Evolutionary conservation across 208 protist genomes (phyloP), one percentile per base, ranked within the genome.

Genomic region (Crithidia sp.): DNA sequence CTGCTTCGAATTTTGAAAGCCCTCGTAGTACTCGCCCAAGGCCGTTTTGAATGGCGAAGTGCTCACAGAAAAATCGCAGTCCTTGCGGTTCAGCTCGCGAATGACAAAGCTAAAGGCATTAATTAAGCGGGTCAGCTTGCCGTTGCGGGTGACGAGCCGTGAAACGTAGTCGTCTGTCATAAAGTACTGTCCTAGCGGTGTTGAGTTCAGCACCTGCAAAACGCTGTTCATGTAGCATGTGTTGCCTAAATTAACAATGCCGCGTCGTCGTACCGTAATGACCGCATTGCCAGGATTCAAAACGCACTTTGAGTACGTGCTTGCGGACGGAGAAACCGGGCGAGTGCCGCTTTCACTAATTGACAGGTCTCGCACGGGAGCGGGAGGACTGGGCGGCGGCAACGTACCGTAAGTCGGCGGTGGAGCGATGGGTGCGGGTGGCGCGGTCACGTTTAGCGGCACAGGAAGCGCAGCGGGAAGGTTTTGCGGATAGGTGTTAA

Each of bases 201-300:
- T 98, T 19, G 92, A 79, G 67, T 83, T 88, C 14, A 98, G 57
- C 6, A 92, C 64, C 71, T 98, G 95, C 59, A 95, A 54, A 8
- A 96, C 84, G 58, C 92, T 94, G 67, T 98, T 98, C 80, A 98
- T 89, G 76, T 96, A 98, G 65, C 95, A 98, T 13, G 93, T 97
- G 71, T 97, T 98, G 10, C 95, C 93, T 16, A 98, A 76, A 74
- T 98, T 98, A 3, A 96, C 82, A 19, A 98, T 89, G 16, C 95
- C 95, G 37, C 91, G 63, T 39, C 87, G 77, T 19, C 36, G 40
- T n/a, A 54, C 49, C 40, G 62, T 84, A 7, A 71, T 45, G 41
- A n/a, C 10, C 41, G 54, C 74, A 64, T 61, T 67, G 14, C 41
- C 14, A 36, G 16, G 16, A 67, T 76, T 88, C 57, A 87, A 84